Conservation (phyloP, 805 yeast species). For the Wickerhamiella sergipiensis region DNA sequence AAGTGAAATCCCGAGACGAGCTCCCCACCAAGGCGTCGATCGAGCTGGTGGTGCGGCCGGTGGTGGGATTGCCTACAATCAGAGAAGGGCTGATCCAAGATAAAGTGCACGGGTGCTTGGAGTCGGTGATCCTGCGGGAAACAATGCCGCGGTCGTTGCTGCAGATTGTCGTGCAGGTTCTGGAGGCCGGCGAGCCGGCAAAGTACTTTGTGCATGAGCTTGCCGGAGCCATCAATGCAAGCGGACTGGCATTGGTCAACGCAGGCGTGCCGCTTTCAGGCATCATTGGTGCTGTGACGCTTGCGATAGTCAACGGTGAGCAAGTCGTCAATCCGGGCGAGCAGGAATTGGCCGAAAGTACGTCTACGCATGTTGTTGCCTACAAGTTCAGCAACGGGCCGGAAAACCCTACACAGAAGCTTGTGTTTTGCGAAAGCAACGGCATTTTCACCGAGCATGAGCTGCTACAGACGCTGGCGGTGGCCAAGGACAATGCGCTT, state of each 20-base stretch:
- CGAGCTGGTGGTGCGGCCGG: slow-evolving; percentile 69
- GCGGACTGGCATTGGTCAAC: slow-evolving; percentile 62
- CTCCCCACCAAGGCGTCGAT: slow-evolving; percentile 63
- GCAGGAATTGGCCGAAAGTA: slow-evolving; percentile 28
- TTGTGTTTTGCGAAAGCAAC: slow-evolving; percentile 57
- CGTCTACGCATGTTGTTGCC: slow-evolving; percentile 54
- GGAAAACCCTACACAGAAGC: slow-evolving; percentile 33
- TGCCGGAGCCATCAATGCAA: slow-evolving; percentile 58
- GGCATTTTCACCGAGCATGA: slow-evolving; percentile 54
- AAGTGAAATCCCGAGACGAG: slow-evolving; percentile 71
- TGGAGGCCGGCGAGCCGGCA: slow-evolving; percentile 38
- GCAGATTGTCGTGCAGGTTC: slow-evolving; percentile 52
- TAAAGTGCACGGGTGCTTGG: slow-evolving; percentile 46
- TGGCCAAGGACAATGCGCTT: slow-evolving; percentile 36
- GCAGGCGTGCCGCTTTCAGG: slow-evolving; percentile 58
- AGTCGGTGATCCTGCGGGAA: slow-evolving; percentile 44
- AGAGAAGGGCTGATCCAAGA: slow-evolving; percentile 70
- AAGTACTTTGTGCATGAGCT: slow-evolving; percentile 35
- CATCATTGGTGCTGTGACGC: slow-evolving; percentile 46
- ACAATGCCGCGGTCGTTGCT: slow-evolving; percentile 69
- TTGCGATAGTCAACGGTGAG: slow-evolving; percentile 26
- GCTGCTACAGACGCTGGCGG: slow-evolving; percentile 38
- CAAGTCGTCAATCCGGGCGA: slow-evolving; percentile 32
- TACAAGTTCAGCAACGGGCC: slow-evolving; percentile 35
- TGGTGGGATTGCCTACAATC: slow-evolving; percentile 54